Base-by-base conservation (phyloP, 2,329 filamentous ascomycete genomes). In the Aspergillus bombycis region DNA sequence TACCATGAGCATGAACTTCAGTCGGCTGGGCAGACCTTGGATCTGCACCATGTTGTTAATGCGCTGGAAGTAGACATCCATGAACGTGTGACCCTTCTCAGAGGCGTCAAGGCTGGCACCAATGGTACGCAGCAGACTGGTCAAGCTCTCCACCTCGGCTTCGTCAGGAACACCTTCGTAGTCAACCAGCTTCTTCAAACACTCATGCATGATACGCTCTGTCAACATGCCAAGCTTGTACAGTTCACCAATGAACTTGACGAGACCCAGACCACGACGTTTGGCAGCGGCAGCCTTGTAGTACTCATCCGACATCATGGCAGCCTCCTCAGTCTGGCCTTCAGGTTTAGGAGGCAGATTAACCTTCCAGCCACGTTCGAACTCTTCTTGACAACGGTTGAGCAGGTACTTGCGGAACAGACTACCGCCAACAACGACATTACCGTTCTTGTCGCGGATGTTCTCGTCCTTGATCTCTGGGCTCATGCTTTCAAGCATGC, bases 161-260 rank as follows among this genome's bases (percentile, higher is more conserved):
- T 99, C 95, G 72, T 99, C 95, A 52, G 95, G 95, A 65, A 93
- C 83, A 66, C 92, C 93, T 75, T 94, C 91, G 80, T 96, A 98
- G 81, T 99, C 94, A 70, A 99, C 92, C 67, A 99, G 87, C 81
- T 96, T 97, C 83, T 93, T 90, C 32, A 99, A 93, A 86, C 95
- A 99, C 81, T 97, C 93, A 83, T 99, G 94, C 95, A 99, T 99
- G 81, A 99, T 99, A 78, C 94, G 92, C 79, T 97, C 92, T 65
- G 95, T 99, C 79, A 99, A 87, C 95, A 99, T 99, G 77, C 91
- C 90, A 65, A 99, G 89, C 85, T 98, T 99, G 88, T 96, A 99
- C 53, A 99, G 88, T 82, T 99, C 95, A 83, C 95, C 95, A 76
- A 99, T 99, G 82, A 99, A 99, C 81, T 97, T 94, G 68, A 99